phyloP scores from a whole-genome alignment of 2,329 filamentous ascomycete genomes.

The Fusarium tupiense region DNA sequence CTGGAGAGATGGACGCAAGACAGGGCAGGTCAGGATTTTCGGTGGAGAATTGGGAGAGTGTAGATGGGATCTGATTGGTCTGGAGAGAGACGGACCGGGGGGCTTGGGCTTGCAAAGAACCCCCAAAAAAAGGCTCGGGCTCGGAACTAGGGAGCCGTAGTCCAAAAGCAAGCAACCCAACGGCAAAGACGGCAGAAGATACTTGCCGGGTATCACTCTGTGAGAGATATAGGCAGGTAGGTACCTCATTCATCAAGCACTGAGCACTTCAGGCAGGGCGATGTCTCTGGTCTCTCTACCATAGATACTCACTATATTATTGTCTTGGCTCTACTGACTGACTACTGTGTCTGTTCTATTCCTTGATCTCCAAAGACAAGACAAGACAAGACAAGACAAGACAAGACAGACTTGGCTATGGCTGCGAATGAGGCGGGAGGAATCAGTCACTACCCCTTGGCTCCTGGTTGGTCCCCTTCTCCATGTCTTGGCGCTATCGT shows the following conservation, averaged over 20 bases:
- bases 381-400: neutral
- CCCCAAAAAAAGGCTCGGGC: conserved; percentile 17
- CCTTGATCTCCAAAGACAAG: neutral
- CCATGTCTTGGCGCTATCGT: conserved; percentile 25
- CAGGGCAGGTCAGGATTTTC: conserved; percentile 35
- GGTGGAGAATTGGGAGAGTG: conserved; percentile 2
- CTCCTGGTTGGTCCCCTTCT: conserved; percentile 24
- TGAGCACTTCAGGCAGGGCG: neutral
- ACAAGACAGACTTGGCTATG: conserved; percentile 16
- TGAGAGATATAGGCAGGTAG: neutral
- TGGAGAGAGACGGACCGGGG: neutral
- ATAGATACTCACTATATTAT: neutral
- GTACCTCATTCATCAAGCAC: neutral
- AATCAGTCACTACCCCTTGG: conserved; percentile 33
- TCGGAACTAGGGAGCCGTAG: conserved; percentile 43
- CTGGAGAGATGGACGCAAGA: conserved; percentile 11
- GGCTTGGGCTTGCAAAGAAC: conserved; percentile 8
- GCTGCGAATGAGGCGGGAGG: conserved; percentile 30
- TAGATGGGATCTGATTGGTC: conserved; percentile 12
- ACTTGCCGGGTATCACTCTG: neutral
- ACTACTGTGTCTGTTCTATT: neutral
- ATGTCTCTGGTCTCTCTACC: neutral
- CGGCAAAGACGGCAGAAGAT: conserved; percentile 40
- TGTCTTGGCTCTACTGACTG: neutral
- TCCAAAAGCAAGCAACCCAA: conserved; percentile 27